Base-by-base conservation (phyloP, 768 basidiomycete genomes). In the Pisolithus sp. region DNA sequence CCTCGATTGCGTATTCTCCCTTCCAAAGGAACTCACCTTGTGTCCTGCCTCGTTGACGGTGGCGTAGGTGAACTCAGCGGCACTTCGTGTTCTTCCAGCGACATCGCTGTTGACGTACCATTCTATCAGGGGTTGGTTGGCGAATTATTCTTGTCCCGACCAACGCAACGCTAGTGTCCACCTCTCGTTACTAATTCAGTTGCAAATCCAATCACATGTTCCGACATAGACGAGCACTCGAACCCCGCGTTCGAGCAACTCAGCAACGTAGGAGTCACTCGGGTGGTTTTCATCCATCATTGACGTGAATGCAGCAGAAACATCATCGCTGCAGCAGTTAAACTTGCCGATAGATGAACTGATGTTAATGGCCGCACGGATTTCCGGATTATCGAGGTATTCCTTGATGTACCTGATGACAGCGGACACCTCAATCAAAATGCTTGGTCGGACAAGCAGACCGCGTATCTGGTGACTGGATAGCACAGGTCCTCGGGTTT, bases 141-240 rank as follows among this genome's bases (percentile, higher is more conserved):
- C 65, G 65, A 83, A 90, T 6, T 60, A 75, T 38, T 72, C 71
- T 44, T 73, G 67, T 2, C 85, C 85, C 43, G 76, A 78, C 90
- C 90, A 91, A 48, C 84, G 78, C 47, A 93, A 71, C 53, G 76
- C 71, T 46, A 87, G 78, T 7, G 84, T 79, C 89, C 89, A 91
- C 39, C 80, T 72, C 60, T 80, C 80, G 67, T 91, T 92, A 15
- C 84, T 82, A 26, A 87, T 68, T 80, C 81, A 86, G 62, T 89
- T 87, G 62, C 86, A 89, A 54, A 84, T 84, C 84, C 85, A 88
- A 59, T 87, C 85, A 56, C 83, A 84, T 41, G 80, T 84, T 18
- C 86, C 86, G 1, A 82, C 83, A 56, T 89, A 89, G 44, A 86
- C 82, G 39, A 92, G 74, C 34, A 89, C 71, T 5, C 82, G 79